Conservation (phyloP, 2,329 filamentous ascomycete genomes). For the Neophaeococcomyces aloes region DNA sequence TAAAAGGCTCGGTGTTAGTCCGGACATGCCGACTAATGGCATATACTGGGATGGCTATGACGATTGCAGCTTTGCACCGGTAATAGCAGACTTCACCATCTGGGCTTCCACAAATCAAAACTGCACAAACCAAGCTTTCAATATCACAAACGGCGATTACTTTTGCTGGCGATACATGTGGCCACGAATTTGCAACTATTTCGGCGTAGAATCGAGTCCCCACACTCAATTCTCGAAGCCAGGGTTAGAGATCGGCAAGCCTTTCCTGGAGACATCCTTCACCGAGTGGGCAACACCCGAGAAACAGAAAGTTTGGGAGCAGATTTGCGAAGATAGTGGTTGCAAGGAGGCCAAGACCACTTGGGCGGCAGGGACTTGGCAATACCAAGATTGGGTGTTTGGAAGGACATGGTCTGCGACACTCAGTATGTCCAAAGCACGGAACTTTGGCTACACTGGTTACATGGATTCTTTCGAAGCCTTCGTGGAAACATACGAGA, state of each 20-base stretch:
- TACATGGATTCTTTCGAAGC: constrained; percentile 4
- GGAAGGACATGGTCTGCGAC: neutral
- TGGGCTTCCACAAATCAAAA: constrained; percentile 6
- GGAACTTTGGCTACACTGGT: neutral
- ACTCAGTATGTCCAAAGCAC: neutral
- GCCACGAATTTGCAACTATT: constrained; percentile 2
- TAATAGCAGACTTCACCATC: constrained; percentile 5
- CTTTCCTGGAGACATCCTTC: no score
- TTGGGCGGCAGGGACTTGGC: constrained; percentile 4
- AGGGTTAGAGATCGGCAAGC: neutral
- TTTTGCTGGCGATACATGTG: constrained; percentile 8
- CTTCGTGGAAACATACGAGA: neutral
- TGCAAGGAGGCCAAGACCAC: constrained; percentile 2
- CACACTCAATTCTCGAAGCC: neutral
- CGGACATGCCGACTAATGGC: constrained; percentile 3
- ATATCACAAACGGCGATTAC: constrained; percentile 8
- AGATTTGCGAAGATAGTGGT: constrained; percentile 4
- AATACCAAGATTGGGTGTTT: constrained; percentile 1
- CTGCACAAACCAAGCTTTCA: constrained; percentile 9
- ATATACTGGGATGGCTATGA: constrained; percentile 5
- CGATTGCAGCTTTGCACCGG: constrained; percentile 4
- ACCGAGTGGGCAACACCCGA: neutral
- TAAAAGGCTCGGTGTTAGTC: neutral
- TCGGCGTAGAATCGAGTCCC: constrained; percentile 1
- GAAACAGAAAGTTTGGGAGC: constrained; percentile 6